A percentile compares a stretch with the other conserved stretches of the same genome.
Conservation (phyloP, 2,329 filamentous ascomycete genomes). For the Cladosporium sp. region DNA sequence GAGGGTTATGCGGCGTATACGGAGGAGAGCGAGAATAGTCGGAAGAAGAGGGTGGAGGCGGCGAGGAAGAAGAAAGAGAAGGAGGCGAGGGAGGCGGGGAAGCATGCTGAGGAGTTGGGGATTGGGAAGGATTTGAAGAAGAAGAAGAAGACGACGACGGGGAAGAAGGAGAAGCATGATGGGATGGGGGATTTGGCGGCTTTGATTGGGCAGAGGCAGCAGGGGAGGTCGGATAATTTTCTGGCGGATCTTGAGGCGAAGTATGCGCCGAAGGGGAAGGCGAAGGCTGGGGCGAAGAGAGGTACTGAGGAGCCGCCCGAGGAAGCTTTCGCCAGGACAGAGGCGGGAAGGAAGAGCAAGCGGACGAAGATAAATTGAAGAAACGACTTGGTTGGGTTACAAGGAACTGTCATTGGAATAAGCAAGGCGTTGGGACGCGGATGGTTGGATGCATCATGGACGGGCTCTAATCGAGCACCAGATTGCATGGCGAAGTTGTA, state of each 20-base stretch:
- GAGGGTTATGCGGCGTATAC: constrained; percentile 67
- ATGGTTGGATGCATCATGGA: background rate
- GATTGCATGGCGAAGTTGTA: background rate
- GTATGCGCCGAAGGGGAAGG: constrained; percentile 57
- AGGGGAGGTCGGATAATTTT: constrained; percentile 61
- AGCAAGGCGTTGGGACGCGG: constrained; percentile 3
- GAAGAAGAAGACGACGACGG: constrained; percentile 25
- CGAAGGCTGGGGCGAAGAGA: constrained; percentile 54
- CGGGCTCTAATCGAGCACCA: background rate
- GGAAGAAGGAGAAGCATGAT: constrained; percentile 44
- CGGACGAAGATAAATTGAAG: constrained; percentile 22
- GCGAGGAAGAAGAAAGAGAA: constrained; percentile 67
- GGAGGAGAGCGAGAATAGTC: constrained; percentile 60
- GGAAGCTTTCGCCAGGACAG: constrained; percentile 56
- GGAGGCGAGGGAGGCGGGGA: constrained; percentile 64
- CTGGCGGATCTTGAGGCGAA: constrained; percentile 75
- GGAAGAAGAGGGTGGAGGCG: constrained; percentile 52
- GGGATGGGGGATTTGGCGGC: constrained; percentile 61
- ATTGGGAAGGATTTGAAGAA: constrained; percentile 62
- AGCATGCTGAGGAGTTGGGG: constrained; percentile 72
- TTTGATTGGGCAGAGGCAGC: constrained; percentile 71
- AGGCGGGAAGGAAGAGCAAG: constrained; percentile 25
- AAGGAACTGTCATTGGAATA: background rate
- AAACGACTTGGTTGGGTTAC: background rate
- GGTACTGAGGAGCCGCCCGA: constrained; percentile 62